Base-by-base conservation (phyloP, 2,329 filamentous ascomycete species). In the Raffaelea albimanens region DNA sequence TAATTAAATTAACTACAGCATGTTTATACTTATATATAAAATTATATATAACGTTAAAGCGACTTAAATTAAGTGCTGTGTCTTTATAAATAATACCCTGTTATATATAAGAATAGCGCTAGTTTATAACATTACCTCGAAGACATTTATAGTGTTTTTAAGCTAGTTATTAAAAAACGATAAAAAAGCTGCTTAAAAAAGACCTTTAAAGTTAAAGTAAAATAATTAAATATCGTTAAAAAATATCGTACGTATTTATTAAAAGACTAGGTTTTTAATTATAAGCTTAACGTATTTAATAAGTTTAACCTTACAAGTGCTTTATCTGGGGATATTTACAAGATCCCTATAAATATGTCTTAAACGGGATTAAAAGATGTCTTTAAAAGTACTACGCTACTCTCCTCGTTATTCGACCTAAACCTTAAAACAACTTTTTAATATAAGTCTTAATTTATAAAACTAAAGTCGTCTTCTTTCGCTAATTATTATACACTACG, bases 111-210 rank as follows among this genome's bases (percentile, higher is more conserved):
- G 16, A 18, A 3, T n/a, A 21, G 22, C 33, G 8, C 20, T 19
- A 4, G 29, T 21, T 29, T 45, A 18, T 45, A 19, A n/a, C 33
- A 39, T 31, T 19, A 45, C 33, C 21, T 45, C 25, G 11, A 39
- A 23, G 20, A 45, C 34, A 19, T 45, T n/a, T 18, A 45, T 39
- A 45, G n/a, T 19, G 29, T 45, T 29, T 19, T n/a, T 39, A 38
- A 45, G 16, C 43, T 33, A 33, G n/a, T 21, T 36, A 21, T 14
- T 19, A 10, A 14, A 44, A 44, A 44, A 36, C 29, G 29, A 44
- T 36, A 13, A 19, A 34, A 36, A 44, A 18, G 20, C n/a, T 34
- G 34, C 34, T 36, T 36, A 21, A 34, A 36, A 18, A 36, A 21
- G 19, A 44, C 34, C 34, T 16, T 38, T 7, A 16, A 38, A 19